phyloP scores from a whole-genome alignment of 805 yeast genomes.

The Teunomyces aglyptinius region DNA sequence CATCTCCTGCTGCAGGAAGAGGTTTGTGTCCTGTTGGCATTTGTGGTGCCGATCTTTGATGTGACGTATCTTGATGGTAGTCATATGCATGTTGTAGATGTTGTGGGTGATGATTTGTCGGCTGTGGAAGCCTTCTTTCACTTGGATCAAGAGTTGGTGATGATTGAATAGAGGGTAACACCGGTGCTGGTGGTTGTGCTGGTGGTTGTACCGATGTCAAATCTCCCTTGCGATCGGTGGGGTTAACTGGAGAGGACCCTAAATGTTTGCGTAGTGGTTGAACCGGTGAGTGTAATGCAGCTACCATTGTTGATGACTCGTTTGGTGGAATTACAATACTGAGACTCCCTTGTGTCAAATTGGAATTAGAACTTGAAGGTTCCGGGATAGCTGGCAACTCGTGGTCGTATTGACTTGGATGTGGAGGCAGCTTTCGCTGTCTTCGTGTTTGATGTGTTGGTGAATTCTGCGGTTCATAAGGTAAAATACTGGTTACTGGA shows the following conservation, averaged over 20 bases:
- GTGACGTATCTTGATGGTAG: conserved; percentile 9
- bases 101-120: conserved; percentile 3
- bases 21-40: not conserved
- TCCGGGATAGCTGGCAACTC: not conserved
- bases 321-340: not conserved
- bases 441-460: not conserved
- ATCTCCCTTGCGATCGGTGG: too few species aligned
- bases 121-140: not conserved
- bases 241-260: not conserved
- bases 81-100: conserved; percentile 4
- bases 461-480: not conserved
- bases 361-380: not conserved
- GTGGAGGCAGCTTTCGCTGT: not conserved
- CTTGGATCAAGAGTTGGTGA: conserved; percentile 2
- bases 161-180: not conserved
- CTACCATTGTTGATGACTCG: not conserved
- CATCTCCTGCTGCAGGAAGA: not conserved
- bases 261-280: not conserved
- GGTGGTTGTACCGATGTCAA: too few species aligned
- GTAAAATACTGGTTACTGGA: not conserved
- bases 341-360: not conserved
- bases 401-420: not conserved
- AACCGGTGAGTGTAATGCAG: not conserved
- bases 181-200: conserved; percentile 1
- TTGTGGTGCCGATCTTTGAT: not conserved